Evolutionary conservation across 805 yeast species (phyloP).

Genomic region (Debaryomyces castellii): DNA sequence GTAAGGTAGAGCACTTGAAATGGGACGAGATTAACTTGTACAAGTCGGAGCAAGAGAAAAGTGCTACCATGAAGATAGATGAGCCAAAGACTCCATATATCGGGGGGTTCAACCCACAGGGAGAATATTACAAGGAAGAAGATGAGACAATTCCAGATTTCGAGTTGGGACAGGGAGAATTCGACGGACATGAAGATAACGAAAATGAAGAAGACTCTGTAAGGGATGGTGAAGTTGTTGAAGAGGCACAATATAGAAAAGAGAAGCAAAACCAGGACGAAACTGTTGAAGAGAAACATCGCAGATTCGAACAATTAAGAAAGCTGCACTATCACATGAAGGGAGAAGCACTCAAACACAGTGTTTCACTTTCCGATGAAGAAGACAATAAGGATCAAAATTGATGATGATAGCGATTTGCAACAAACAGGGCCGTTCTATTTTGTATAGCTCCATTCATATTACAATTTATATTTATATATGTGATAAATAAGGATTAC

Average conservation of each 20-base stretch:
- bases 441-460: background rate
- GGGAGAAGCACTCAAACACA: conserved; percentile 46
- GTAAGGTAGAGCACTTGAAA: conserved; percentile 46
- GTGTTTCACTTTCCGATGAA: conserved; percentile 23
- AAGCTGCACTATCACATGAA: conserved; percentile 73
- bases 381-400: conserved; percentile 17
- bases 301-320: conserved; percentile 72
- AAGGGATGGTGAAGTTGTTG: conserved; percentile 42
- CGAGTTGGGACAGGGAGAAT: conserved; percentile 57
- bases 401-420: background rate
- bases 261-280: conserved; percentile 38
- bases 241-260: conserved; percentile 23
- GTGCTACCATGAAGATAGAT: conserved; percentile 78
- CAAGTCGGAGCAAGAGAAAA: conserved; percentile 69
- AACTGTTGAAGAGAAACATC: conserved; percentile 62
- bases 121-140: conserved; percentile 75
- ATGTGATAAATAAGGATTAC: conserved; percentile 1
- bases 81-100: conserved; percentile 96
- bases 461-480: conserved; percentile 1
- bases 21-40: conserved; percentile 86
- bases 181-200: conserved; percentile 17
- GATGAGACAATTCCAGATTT: conserved; percentile 61
- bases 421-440: background rate
- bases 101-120: conserved; percentile 80
- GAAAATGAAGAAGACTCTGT: conserved; percentile 19